Evolutionary conservation across 805 yeast genomes (phyloP).

Genomic region (Yamadazyma nakazawae): DNA sequence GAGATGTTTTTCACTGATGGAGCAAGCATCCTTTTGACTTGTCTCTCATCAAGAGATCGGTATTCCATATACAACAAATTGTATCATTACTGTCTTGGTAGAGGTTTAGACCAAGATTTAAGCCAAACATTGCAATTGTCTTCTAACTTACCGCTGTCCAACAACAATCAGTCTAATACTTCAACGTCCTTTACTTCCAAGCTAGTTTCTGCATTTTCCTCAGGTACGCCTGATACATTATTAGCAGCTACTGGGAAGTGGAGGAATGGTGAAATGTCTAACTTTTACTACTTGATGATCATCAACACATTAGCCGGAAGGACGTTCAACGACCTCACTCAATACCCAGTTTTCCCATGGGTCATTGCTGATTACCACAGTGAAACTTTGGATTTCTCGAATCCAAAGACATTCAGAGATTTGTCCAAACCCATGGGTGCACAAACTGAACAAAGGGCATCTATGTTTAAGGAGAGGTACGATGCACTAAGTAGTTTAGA

Average conservation of each 20-base stretch:
- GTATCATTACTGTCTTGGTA: constrained; percentile 46
- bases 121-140: constrained; percentile 52
- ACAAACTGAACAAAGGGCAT: constrained; percentile 58
- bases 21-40: constrained; percentile 64
- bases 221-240: constrained; percentile 20
- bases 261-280: constrained; percentile 76
- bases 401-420: constrained; percentile 67
- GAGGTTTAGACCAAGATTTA: constrained; percentile 53
- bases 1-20: constrained; percentile 77
- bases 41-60: constrained; percentile 49
- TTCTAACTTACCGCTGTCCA: constrained; percentile 37
- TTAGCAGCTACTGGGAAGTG: constrained; percentile 63
- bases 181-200: constrained; percentile 23
- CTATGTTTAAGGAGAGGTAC: constrained; percentile 65
- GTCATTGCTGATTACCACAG: constrained; percentile 80
- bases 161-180: constrained; percentile 31
- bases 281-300: constrained; percentile 76
- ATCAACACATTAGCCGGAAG: constrained; percentile 84
- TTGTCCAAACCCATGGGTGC: constrained; percentile 91
- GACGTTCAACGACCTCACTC: constrained; percentile 84
- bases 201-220: constrained; percentile 38
- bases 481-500: constrained; percentile 63
- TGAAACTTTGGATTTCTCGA: constrained; percentile 58
- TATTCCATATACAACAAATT: constrained; percentile 54
- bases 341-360: constrained; percentile 92